A percentile compares a stretch with the other conserved stretches of the same genome.
These are phyloP conservation scores for Globisporangium viniferum DNA, from an alignment of 352 stramenopile genomes.

Conservation along the genomic window DNA sequence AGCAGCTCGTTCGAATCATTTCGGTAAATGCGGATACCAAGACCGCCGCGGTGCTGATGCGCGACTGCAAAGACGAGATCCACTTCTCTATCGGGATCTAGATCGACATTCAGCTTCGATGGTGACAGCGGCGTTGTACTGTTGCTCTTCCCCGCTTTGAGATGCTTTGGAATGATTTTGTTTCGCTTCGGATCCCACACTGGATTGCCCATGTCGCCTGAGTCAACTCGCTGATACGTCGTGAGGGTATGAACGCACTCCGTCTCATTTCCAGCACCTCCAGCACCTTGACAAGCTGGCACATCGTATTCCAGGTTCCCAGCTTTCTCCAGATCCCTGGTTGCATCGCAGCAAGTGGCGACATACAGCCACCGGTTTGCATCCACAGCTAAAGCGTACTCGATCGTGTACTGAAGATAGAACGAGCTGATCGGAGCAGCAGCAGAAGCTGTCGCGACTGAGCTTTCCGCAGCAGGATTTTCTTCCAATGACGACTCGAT, in stretches of 20 bases:
- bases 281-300: neutral
- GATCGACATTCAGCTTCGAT: neutral
- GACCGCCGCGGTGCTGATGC: constrained; percentile 3
- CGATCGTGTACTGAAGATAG: constrained; percentile 10
- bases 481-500: neutral
- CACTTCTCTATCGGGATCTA: constrained; percentile 10
- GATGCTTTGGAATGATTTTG: neutral
- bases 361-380: constrained; percentile 14
- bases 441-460: neutral
- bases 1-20: neutral
- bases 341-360: constrained; percentile 11
- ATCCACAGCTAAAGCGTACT: constrained; percentile 2
- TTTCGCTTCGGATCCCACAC: constrained; percentile 9
- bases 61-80: constrained; percentile 9
- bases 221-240: constrained; percentile 11
- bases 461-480: neutral
- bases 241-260: constrained; percentile 12
- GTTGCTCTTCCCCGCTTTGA: neutral
- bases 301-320: constrained; percentile 14
- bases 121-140: neutral
- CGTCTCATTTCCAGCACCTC: neutral
- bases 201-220: constrained; percentile 2
- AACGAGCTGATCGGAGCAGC: constrained; percentile 12
- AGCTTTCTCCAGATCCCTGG: neutral
- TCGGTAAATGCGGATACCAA: constrained; percentile 7